Evolutionary conservation across 306 rosid species (phyloP), one percentile per base, ranked within the genome.

Genomic region (Sphenostylis stenocarpa): DNA sequence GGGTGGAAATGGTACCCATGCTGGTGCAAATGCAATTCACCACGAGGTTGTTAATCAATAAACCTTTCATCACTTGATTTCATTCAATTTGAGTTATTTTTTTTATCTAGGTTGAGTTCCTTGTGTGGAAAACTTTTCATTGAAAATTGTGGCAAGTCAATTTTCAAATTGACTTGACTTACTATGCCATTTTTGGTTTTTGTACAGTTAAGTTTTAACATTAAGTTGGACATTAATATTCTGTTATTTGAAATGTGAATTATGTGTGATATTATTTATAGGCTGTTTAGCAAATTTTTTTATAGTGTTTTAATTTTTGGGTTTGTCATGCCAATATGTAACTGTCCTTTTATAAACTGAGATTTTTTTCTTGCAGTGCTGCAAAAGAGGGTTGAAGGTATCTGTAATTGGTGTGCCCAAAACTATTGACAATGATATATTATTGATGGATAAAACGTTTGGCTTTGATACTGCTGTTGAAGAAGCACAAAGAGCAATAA

Each of bases 381-480:
- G 89, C 64, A 89, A 85, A 76, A 87, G 98, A 80, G 77, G 26
- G 82, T 63, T 88, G 69, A 96, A 82, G 84, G 88, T 96, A 80
- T 93, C 96, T 45, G 86, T 96, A 67, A 97, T 96, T 60, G 99
- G 99, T 26, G 98, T 96, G 65, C 99, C 98, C 28, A 92, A 96
- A 85, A 96, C 98, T 71, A 96, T 96, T 20, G 99, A 96, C 86
- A 96, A 96, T n/a, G 99, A 92, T 79, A 96, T 96, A 73, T 77
- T 91, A 81, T 76, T 96, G 90, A 92, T 96, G 97, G 99, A 96
- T 75, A 96, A 96, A 82, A 96, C 99, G 47, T 96, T 96, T 79
- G 99, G 99, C 70, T 96, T 96, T 36, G 99, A 96, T 87, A 92
- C 99, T 74, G 99, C 99, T 36, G 99, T 96, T 81, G 99, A 92